Evolutionary conservation across 2,329 filamentous ascomycete species (phyloP), one percentile per base, ranked within the genome.

Genomic region (Penicillium sp.): DNA sequence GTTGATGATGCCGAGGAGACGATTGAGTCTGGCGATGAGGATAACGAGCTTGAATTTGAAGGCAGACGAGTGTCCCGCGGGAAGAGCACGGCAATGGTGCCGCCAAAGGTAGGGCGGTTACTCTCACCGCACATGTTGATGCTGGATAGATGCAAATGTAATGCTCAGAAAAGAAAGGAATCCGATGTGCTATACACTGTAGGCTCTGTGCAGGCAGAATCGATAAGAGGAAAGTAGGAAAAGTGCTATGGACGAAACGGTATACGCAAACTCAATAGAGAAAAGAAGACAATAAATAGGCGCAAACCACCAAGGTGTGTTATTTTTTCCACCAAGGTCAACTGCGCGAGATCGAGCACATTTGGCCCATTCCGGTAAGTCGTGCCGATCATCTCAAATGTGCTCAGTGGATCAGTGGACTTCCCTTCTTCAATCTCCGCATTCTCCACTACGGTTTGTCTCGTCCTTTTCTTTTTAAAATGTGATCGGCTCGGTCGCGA

Each of bases 71-170:
- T 50, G 2, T 57, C 47, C 6, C 21, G 52, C 2, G 67, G 67
- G 42, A 67, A 70, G 15, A 72, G 62, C 39, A 71, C 65, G 29
- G 69, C 69, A 49, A 72, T 70, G 42, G 63, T 65, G 10, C 66
- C 63, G 29, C 68, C 71, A 24, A 63, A 76, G 24, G 80, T 80
- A 13, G 63, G 80, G 21, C 66, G 85, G 45, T 68, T 63, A 9
- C 79, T 79, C 0, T 63, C 53, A 13, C 69, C 76, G 4, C 83
- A 84, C 18, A 77, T 85, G n/a, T 42, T 31, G 10, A 24, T 51
- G 28, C 4, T 36, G n/a, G 18, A 33, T 15, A 16, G 33, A 31
- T 18, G 46, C 24, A 26, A 12, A 38, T 45, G 18, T 31, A 7
- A 45, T 7, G 16, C 45, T 45, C 21, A 4, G 42, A 16, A 21